phyloP scores from a whole-genome alignment of 2,329 filamentous ascomycete genomes.

The Scytalidium sp. region DNA sequence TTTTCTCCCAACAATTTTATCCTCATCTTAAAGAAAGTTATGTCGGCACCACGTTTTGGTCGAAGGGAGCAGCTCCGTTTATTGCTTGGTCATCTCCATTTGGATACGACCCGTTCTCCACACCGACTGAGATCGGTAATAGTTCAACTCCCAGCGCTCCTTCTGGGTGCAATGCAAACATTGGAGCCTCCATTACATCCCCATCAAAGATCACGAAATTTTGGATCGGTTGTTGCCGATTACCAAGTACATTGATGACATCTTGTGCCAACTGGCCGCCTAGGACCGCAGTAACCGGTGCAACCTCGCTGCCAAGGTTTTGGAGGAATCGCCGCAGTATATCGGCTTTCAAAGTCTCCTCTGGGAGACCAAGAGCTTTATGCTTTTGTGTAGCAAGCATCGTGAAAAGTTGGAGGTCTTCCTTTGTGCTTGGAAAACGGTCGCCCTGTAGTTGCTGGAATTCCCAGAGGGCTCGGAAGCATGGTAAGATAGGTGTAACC shows the following conservation, averaged over 20 bases:
- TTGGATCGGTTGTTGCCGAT: slow-evolving; percentile 90
- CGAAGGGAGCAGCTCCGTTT: slow-evolving; percentile 5
- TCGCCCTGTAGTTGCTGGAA: slow-evolving; percentile 63
- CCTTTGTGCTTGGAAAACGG: slow-evolving; percentile 51
- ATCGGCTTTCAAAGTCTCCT: slow-evolving; percentile 64
- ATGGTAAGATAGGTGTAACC: slow-evolving; percentile 82
- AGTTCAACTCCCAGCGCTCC: slow-evolving; percentile 49
- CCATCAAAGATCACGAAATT: slow-evolving; percentile 94
- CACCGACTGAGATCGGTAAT: slow-evolving; percentile 30
- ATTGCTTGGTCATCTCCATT: slow-evolving; percentile 11
- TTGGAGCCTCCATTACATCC: slow-evolving; percentile 70
- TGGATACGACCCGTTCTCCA: slow-evolving; percentile 16
- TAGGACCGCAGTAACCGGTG: slow-evolving; percentile 83
- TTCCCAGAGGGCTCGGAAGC: slow-evolving; percentile 86
- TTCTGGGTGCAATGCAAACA: slow-evolving; percentile 79
- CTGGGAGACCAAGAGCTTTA: slow-evolving; percentile 66
- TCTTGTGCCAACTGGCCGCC: slow-evolving; percentile 92
- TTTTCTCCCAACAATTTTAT: not conserved
- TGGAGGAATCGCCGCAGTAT: slow-evolving; percentile 83
- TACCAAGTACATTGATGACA: slow-evolving; percentile 91
- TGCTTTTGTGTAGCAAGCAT: slow-evolving; percentile 75
- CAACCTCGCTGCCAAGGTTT: slow-evolving; percentile 79
- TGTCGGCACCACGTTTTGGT: not conserved
- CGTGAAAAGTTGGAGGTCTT: slow-evolving; percentile 75
- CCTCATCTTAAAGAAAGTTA: not conserved